Conservation (phyloP, 1,284 basidiomycete genomes). For the Ganoderma sinense region DNA sequence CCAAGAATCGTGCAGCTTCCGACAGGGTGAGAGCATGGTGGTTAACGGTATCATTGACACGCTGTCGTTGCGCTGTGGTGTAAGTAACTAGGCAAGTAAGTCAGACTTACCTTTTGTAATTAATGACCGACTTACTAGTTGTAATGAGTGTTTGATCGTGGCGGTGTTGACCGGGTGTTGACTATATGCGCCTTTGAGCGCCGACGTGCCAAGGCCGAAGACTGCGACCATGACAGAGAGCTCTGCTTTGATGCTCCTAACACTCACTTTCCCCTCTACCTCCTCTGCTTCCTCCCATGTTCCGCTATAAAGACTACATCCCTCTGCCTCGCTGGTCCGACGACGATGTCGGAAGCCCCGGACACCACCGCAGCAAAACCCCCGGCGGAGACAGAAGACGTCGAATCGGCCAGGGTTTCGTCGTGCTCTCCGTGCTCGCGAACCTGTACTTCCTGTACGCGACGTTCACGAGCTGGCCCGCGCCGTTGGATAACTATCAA, state of each 20-base stretch:
- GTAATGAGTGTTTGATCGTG: background rate
- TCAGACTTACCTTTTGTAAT: no score
- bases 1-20: no score
- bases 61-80: no score
- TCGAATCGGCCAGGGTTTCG: slow-evolving; percentile 12
- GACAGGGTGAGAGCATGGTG: background rate
- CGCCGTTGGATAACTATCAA: slow-evolving; percentile 34
- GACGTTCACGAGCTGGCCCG: slow-evolving; percentile 19
- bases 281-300: slow-evolving; percentile 15
- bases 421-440: slow-evolving; percentile 20
- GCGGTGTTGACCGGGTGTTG: background rate
- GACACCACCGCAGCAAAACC: slow-evolving; percentile 15
- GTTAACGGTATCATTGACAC: background rate
- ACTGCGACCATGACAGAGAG: background rate
- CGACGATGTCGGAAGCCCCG: slow-evolving; percentile 14
- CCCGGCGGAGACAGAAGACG: slow-evolving; percentile 13
- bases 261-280: background rate
- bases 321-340: slow-evolving; percentile 18
- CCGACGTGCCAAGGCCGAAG: background rate
- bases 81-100: no score
- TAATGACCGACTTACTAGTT: no score
- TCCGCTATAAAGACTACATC: slow-evolving; percentile 27
- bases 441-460: slow-evolving; percentile 26
- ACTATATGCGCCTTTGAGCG: background rate
- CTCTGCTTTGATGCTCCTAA: background rate